Percentiles rank a stretch among this genome's conserved stretches.
Conservation (phyloP, 2,329 filamentous ascomycete species). For the Gyromitra esculenta region DNA sequence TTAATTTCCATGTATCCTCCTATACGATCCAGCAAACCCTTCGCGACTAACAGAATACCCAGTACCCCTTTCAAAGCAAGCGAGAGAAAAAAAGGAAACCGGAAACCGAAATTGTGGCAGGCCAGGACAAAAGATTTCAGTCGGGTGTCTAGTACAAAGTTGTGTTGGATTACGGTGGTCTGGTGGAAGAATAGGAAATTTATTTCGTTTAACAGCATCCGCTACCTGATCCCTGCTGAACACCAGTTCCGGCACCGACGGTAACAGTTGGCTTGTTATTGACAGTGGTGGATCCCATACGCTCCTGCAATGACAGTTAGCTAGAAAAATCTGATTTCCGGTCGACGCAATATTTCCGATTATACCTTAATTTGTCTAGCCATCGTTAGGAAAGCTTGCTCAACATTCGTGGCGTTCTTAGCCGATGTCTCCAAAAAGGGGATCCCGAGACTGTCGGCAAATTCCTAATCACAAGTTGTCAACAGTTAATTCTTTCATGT, state of each 20-base stretch:
- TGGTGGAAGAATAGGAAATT: slow-evolving; percentile 49
- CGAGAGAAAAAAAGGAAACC: slow-evolving; percentile 51
- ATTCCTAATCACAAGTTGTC: slow-evolving; percentile 72
- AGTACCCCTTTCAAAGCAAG: slow-evolving; percentile 49
- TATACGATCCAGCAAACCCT: slow-evolving; percentile 50
- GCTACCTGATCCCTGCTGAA: slow-evolving; percentile 83
- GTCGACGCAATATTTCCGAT: neutral
- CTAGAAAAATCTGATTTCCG: slow-evolving; percentile 1
- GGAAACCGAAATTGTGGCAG: slow-evolving; percentile 49
- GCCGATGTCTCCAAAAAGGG: slow-evolving; percentile 99
- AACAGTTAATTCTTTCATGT: slow-evolving; percentile 30
- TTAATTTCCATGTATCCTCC: slow-evolving; percentile 50
- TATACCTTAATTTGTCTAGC: slow-evolving; percentile 89
- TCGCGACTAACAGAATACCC: slow-evolving; percentile 52
- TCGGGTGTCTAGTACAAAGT: slow-evolving; percentile 52
- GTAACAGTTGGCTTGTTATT: slow-evolving; percentile 99
- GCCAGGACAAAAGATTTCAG: slow-evolving; percentile 51
- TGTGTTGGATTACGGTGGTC: slow-evolving; percentile 48
- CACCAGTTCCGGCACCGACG: slow-evolving; percentile 92
- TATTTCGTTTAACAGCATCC: slow-evolving; percentile 81
- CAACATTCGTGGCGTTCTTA: slow-evolving; percentile 99
- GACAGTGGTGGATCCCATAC: slow-evolving; percentile 94
- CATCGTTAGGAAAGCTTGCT: slow-evolving; percentile 99
- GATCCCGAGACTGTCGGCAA: slow-evolving; percentile 97
- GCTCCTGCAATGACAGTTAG: slow-evolving; percentile 67